Evolutionary conservation across 1,139 yeast genomes (phyloP), one percentile per base, ranked within the genome.

Genomic region (Lodderomyces theae): DNA sequence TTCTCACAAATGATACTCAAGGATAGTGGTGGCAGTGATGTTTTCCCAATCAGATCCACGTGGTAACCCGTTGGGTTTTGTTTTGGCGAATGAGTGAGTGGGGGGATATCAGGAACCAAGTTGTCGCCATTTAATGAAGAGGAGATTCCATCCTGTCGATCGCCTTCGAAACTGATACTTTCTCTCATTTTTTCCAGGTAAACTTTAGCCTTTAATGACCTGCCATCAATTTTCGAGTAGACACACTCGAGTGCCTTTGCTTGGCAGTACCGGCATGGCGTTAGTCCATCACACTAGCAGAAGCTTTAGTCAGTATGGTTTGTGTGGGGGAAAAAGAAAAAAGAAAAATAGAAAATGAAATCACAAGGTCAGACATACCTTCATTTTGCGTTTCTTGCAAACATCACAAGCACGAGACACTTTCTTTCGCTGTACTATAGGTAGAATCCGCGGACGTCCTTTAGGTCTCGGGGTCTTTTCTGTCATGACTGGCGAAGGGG

Each of bases 351-450:
- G 12, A 5, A 9, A 9, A 3, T 15, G n/a, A n/a, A n/a, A n/a
- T n/a, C n/a, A n/a, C n/a, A n/a, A n/a, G n/a, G n/a, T n/a, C n/a
- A n/a, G n/a, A 45, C 52, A 24, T 51, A 56, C 58, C 49, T 62
- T 68, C 43, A 61, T 64, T 46, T 68, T 68, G 31, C 70, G 50
- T 42, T 59, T 37, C 49, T 66, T 67, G 47, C 74, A 68, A 29
- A 52, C 52, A 45, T 66, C 70, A 49, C 74, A 68, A 26, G 74
- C 74, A 19, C 63, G 55, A 1, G 71, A 64, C 10, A 64, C 66
- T 42, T 61, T 62, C 34, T 59, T 59, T 34, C 66, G 35, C 30
- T 49, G 29, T 3, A 47, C 23, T 11, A 45, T 26, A 1, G 47
- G 50, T 16, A 46, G 39, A 10, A 43, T 38, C 35, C 48, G 34